phyloP scores from a whole-genome alignment of 805 yeast species.

The Candida palmyrensis region DNA sequence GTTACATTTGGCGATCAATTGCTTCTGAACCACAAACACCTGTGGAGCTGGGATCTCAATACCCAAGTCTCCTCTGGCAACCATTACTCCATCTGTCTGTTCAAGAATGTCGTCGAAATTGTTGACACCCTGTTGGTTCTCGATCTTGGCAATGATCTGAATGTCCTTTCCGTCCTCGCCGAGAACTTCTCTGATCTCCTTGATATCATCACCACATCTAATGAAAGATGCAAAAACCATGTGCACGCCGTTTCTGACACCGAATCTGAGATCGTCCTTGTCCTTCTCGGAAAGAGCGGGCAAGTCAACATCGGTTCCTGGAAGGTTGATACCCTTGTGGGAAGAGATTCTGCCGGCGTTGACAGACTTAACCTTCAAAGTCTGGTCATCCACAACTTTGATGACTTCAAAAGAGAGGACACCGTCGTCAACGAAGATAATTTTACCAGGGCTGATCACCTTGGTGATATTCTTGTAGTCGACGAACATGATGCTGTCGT shows the following conservation, averaged over 20 bases:
- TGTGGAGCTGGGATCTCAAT: constrained; percentile 99
- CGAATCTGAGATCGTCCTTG: constrained; percentile 84
- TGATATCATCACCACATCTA: constrained; percentile 88
- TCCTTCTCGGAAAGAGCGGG: constrained; percentile 98
- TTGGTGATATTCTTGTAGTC: constrained; percentile 96
- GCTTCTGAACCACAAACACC: constrained; percentile 98
- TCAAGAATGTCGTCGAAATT: constrained; percentile 93
- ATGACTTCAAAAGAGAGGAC: constrained; percentile 90
- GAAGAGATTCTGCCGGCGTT: constrained; percentile 95
- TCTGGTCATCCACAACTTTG: constrained; percentile 73
- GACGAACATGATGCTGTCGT: constrained; percentile 78
- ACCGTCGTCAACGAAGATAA: constrained; percentile 97
- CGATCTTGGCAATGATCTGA: constrained; percentile 96
- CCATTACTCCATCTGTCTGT: constrained; percentile 99
- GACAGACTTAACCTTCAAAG: constrained; percentile 81
- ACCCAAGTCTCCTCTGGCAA: constrained; percentile 99
- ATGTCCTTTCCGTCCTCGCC: constrained; percentile 97
- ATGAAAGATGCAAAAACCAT: constrained; percentile 98
- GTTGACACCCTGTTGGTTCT: constrained; percentile 99
- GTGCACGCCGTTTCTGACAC: constrained; percentile 96
- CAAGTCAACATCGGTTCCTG: constrained; percentile 97
- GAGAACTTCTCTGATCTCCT: constrained; percentile 84
- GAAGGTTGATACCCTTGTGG: constrained; percentile 98
- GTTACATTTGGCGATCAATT: constrained; percentile 98
- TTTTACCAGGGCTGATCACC: constrained; percentile 82